Evolutionary conservation across 495 filamentous ascomycete genomes (phyloP), one percentile per base, ranked within the genome.

Genomic region (Penicillium tannophilum): DNA sequence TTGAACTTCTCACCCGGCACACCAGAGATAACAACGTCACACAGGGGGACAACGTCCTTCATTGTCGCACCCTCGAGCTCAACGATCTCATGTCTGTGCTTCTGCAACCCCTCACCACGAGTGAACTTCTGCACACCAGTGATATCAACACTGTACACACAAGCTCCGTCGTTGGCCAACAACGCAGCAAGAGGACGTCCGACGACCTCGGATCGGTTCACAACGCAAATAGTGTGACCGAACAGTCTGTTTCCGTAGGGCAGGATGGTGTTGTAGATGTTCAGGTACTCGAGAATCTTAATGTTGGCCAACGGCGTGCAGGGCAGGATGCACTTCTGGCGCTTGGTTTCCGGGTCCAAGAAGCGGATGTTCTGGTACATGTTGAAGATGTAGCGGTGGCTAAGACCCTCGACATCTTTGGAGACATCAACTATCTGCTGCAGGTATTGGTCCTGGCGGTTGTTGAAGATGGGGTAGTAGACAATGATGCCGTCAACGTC

Each of bases 301-400:
- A 98, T 87, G 58, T 95, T 86, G 30, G 94, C 94, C 33, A 98
- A 82, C 20, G 94, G 94, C 1, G 94, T 98, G 80, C 94, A 98
- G 14, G 94, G 94, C 20, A 98, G 81, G 45, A 98, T 88, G 52
- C 86, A 93, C 73, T 98, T 98, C 72, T 90, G 89, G 45, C 75
- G 77, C 71, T 92, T 90, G 30, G 76, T 67, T 19, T 86, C 85
- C 12, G 82, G 76, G 77, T 98, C 94, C 35, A 98, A 81, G 78
- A 91, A 97, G 50, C 94, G 90, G 66, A 94, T 84, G 76, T 98
- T 98, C 79, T 97, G 89, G 79, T 97, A 98, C 91, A 98, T 96
- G 82, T 98, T 98, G 84, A 93, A 94, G 67, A 97, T 88, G 76
- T 97, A 94, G 57, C 83, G 87, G 71, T 97, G 93, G 63, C 87